Conservation (phyloP, 2,329 filamentous ascomycete genomes). For the Sporothrix schenckii region DNA sequence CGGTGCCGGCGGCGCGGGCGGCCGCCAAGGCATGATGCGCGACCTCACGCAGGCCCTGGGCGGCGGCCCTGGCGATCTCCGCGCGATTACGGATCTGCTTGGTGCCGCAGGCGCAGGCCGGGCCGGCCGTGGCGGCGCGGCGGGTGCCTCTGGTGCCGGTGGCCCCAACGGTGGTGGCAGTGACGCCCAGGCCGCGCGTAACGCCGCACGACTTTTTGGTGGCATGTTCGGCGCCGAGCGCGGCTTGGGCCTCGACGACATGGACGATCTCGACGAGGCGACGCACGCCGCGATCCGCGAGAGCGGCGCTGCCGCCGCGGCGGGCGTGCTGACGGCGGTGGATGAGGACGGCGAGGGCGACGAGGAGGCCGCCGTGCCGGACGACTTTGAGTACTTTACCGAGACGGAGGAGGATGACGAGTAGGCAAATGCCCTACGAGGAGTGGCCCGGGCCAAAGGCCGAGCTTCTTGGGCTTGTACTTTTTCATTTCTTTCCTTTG, state of each 20-base stretch:
- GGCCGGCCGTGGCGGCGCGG: constrained; percentile 33
- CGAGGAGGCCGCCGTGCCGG: constrained; percentile 70
- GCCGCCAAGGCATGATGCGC: constrained; percentile 32
- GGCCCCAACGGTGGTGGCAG: constrained; percentile 32
- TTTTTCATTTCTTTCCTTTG: constrained; percentile 5
- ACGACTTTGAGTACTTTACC: constrained; percentile 78
- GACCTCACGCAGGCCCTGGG: constrained; percentile 41
- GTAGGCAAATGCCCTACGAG: neutral
- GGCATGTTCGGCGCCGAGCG: constrained; percentile 31
- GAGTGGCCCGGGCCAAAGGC: neutral
- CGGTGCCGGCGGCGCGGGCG: constrained; percentile 30
- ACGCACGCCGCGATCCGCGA: constrained; percentile 37
- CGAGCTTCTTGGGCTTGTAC: neutral
- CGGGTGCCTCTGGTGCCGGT: constrained; percentile 31
- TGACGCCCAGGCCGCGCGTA: constrained; percentile 23
- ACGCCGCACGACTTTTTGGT: constrained; percentile 36
- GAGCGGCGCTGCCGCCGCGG: constrained; percentile 68
- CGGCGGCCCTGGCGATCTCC: constrained; percentile 39
- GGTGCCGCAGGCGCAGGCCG: constrained; percentile 28
- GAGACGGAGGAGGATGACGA: constrained; percentile 58
- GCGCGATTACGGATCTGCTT: constrained; percentile 20
- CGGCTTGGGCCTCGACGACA: constrained; percentile 15
- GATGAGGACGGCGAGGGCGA: constrained; percentile 80
- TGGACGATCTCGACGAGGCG: constrained; percentile 27
- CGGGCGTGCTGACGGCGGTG: constrained; percentile 79